Percentiles rank a stretch among this genome's conserved stretches.
Evolutionary conservation across 495 filamentous ascomycete species (phyloP).

Genomic region (Penicillium silybi): DNA sequence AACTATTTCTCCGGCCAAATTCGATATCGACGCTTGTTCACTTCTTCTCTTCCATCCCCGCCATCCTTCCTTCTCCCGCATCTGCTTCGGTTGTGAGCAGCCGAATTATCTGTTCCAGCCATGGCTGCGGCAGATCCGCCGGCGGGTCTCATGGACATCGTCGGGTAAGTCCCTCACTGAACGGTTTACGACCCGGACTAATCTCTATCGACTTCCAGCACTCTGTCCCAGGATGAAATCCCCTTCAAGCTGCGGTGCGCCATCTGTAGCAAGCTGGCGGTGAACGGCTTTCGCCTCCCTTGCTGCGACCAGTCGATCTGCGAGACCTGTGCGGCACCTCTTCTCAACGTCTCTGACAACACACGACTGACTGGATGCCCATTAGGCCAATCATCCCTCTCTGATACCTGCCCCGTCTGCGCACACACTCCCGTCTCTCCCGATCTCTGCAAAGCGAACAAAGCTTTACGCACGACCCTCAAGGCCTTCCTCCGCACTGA

Average conservation of each 20-base stretch:
- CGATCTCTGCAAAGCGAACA: slow-evolving; percentile 85
- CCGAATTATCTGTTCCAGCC: slow-evolving; percentile 2
- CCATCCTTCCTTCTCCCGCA: not conserved
- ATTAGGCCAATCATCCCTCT: slow-evolving; percentile 70
- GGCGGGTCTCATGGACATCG: slow-evolving; percentile 45
- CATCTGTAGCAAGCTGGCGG: slow-evolving; percentile 83
- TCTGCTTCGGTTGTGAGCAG: not conserved
- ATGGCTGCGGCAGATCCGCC: slow-evolving; percentile 43
- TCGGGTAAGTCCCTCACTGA: slow-evolving; percentile 26
- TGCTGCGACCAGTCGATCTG: slow-evolving; percentile 97
- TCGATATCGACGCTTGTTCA: slow-evolving; percentile 8
- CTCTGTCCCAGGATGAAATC: slow-evolving; percentile 77
- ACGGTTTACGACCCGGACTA: not conserved
- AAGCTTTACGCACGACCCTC: slow-evolving; percentile 80
- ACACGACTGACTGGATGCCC: slow-evolving; percentile 18
- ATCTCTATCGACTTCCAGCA: slow-evolving; percentile 43
- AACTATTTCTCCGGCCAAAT: slow-evolving; percentile 20
- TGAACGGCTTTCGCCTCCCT: slow-evolving; percentile 84
- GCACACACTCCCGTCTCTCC: slow-evolving; percentile 80
- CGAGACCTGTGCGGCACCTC: slow-evolving; percentile 66
- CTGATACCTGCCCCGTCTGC: slow-evolving; percentile 86
- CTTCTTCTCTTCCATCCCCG: not conserved
- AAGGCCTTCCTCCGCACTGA: slow-evolving; percentile 82
- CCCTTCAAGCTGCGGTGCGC: slow-evolving; percentile 93
- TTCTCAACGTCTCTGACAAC: not conserved